Conservation (phyloP, 108 stramenopile genomes). For the Parietichytrium sp. region DNA sequence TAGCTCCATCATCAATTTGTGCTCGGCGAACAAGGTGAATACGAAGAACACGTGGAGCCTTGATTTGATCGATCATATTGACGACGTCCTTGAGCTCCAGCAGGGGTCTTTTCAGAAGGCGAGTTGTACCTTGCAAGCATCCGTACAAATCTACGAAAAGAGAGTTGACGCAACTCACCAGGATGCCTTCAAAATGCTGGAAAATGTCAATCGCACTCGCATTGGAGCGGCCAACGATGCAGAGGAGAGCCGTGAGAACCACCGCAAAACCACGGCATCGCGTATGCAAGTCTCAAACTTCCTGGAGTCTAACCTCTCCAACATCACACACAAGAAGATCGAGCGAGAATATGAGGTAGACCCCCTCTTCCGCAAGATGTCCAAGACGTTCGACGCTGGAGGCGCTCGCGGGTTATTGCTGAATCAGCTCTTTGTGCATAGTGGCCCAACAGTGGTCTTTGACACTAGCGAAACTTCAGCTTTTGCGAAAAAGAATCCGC, state of each 20-base stretch:
- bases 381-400: constrained; percentile 91
- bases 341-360: constrained; percentile 92
- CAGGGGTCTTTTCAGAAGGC: constrained; percentile 78
- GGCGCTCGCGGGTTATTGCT: constrained; percentile 93
- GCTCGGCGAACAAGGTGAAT: constrained; percentile 93
- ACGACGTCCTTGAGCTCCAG: constrained; percentile 51
- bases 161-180: constrained; percentile 93
- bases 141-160: constrained; percentile 93
- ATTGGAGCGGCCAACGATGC: constrained; percentile 60
- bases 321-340: constrained; percentile 75
- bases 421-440: constrained; percentile 81
- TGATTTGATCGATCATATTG: constrained; percentile 94
- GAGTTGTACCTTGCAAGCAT: constrained; percentile 90
- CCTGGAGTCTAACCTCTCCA: constrained; percentile 53
- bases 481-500: not conserved
- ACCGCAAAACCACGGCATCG: not conserved
- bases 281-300: not conserved
- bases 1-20: constrained; percentile 76
- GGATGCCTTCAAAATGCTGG: constrained; percentile 85
- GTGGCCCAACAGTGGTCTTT: constrained; percentile 84
- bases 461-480: constrained; percentile 62
- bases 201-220: constrained; percentile 83
- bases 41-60: constrained; percentile 87
- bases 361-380: constrained; percentile 96
- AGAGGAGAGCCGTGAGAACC: constrained; percentile 66